A percentile compares a stretch with the other conserved stretches of the same genome.
Evolutionary conservation across 148 eudicot genomes (phyloP).

Genomic region (Dianthus caryophyllus): DNA sequence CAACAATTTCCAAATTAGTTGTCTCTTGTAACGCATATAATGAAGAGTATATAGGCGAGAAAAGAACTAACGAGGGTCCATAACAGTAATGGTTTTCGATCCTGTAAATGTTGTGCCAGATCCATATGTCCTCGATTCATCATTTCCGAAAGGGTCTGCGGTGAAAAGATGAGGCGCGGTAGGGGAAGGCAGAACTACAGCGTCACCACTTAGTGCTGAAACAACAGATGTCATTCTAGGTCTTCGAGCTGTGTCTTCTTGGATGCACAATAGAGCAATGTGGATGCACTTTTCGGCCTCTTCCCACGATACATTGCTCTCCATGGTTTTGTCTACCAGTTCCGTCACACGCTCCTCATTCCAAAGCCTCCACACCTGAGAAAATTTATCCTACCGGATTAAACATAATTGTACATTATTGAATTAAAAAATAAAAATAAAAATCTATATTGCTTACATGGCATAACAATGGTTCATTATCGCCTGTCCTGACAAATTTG

Average conservation of each 20-base stretch:
- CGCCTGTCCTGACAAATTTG: constrained; percentile 16
- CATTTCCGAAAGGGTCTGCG: constrained; percentile 4
- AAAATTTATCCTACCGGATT: too few species aligned
- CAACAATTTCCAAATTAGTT: too few species aligned
- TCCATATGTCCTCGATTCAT: constrained; percentile 9
- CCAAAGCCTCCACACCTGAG: constrained; percentile 40
- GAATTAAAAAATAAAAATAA: too few species aligned
- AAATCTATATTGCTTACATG: too few species aligned
- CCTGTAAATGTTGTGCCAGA: constrained; percentile 22
- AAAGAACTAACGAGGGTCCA: constrained; percentile 26
- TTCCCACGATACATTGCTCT: constrained; percentile 8
- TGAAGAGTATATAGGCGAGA: too few species aligned
- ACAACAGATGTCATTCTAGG: constrained; percentile 30
- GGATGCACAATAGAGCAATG: constrained; percentile 32
- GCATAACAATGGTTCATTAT: constrained; percentile 25
- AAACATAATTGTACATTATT: not conserved
- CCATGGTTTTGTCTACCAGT: constrained; percentile 17
- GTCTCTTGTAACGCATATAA: too few species aligned
- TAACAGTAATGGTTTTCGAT: constrained; percentile 15
- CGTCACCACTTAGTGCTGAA: constrained; percentile 21
- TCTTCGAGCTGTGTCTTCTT: constrained; percentile 29
- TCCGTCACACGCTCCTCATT: constrained; percentile 14
- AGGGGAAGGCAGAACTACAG: constrained; percentile 24
- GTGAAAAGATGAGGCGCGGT: constrained; percentile 25
- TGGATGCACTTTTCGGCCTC: constrained; percentile 28